Evolutionary conservation across 208 protist species (phyloP).

Genomic region (Wallacemonas rigidus): DNA sequence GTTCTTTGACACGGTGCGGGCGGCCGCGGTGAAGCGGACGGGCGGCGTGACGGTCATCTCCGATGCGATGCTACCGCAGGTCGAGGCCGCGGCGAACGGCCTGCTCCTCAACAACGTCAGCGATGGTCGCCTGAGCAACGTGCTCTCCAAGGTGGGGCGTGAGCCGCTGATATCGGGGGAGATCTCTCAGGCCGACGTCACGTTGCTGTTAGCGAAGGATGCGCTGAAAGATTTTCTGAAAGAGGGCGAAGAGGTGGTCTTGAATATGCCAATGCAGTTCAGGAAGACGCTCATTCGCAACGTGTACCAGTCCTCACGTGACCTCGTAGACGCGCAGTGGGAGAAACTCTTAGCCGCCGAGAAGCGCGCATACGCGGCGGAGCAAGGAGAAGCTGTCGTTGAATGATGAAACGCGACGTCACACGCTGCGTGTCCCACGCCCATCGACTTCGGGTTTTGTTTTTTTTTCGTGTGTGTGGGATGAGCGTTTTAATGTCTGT

Average conservation of each 20-base stretch:
- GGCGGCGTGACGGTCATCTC: conserved; percentile 68
- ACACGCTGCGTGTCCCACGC: too few relatives aligned
- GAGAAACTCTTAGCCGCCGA: conserved; percentile 42
- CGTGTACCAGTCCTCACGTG: conserved; percentile 70
- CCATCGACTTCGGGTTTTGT: too few relatives aligned
- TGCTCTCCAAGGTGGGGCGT: conserved; percentile 81
- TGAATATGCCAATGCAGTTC: conserved; percentile 82
- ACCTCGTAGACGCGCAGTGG: conserved; percentile 74
- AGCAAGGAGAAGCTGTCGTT: conserved; percentile 10
- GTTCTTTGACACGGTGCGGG: conserved; percentile 85
- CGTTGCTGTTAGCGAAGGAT: conserved; percentile 82
- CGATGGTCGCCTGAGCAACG: conserved; percentile 81
- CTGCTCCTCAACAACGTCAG: conserved; percentile 87
- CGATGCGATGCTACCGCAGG: conserved; percentile 79
- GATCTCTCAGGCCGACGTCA: conserved; percentile 55
- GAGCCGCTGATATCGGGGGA: conserved; percentile 71
- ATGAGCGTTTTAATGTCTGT: too few relatives aligned
- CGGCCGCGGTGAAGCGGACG: conserved; percentile 50
- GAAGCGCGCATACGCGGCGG: conserved; percentile 28
- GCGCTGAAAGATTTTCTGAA: conserved; percentile 91
- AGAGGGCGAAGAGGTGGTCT: conserved; percentile 69
- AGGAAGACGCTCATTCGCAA: conserved; percentile 78
- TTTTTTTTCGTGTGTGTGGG: too few relatives aligned
- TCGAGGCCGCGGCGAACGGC: conserved; percentile 80
- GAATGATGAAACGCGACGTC: not conserved